Percentiles rank a stretch among this genome's conserved stretches.
These are phyloP conservation scores for Grosmannia huntii DNA, from an alignment of 2,329 filamentous ascomycete species.

Conservation along the genomic window DNA sequence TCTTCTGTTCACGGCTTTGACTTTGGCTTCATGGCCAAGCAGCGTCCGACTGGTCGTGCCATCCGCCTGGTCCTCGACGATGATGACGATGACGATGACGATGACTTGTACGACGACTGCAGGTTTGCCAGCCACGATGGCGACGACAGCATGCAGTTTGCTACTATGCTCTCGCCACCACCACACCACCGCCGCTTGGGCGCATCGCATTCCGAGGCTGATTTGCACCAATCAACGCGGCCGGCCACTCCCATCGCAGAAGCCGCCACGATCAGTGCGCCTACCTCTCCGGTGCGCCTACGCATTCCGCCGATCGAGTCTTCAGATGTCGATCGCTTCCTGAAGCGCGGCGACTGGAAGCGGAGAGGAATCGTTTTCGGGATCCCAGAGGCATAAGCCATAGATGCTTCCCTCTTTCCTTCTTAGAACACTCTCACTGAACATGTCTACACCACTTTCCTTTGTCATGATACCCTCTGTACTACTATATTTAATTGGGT, in stretches of 20 bases:
- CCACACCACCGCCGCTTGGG: constrained; percentile 9
- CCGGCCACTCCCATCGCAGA: constrained; percentile 4
- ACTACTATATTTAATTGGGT: neutral
- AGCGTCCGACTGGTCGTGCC: constrained; percentile 7
- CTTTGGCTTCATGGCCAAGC: constrained; percentile 17
- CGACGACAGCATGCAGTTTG: neutral
- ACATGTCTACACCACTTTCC: neutral
- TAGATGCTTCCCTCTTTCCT: neutral
- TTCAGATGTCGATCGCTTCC: constrained; percentile 15
- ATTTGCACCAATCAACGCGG: constrained; percentile 4
- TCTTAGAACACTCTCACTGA: neutral
- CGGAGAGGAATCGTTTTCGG: constrained; percentile 22
- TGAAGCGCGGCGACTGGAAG: constrained; percentile 24
- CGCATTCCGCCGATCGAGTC: constrained; percentile 11
- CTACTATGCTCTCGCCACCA: constrained; percentile 9
- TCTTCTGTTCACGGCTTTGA: constrained; percentile 17
- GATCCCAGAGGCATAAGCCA: constrained; percentile 16
- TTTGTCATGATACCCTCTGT: neutral
- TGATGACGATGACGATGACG: constrained; percentile 1
- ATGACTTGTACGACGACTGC: neutral
- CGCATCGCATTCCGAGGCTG: constrained; percentile 6
- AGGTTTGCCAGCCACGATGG: neutral
- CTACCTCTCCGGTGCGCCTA: constrained; percentile 10
- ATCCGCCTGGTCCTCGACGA: constrained; percentile 5
- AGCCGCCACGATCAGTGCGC: neutral